Evolutionary conservation across 768 basidiomycete species (phyloP).

Genomic region (Cytidiella melzeri): DNA sequence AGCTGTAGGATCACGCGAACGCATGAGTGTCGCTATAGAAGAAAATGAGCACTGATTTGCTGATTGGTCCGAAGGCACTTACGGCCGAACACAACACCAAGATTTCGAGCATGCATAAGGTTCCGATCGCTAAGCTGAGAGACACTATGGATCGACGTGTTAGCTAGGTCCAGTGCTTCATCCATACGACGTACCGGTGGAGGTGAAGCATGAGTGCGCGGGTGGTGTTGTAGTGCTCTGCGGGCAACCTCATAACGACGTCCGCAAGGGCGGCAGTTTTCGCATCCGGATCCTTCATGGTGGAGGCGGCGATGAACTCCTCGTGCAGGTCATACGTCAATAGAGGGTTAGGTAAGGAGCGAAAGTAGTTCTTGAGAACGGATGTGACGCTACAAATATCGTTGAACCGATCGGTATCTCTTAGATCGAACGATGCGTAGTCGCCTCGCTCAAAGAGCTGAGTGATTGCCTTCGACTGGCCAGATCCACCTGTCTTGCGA

Average conservation of each 20-base stretch:
- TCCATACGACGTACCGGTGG: constrained; percentile 50
- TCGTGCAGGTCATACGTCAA: constrained; percentile 90
- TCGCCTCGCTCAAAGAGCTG: constrained; percentile 93
- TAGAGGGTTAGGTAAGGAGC: constrained; percentile 84
- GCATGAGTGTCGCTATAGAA: constrained; percentile 81
- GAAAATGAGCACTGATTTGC: constrained; percentile 1
- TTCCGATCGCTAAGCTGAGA: constrained; percentile 66
- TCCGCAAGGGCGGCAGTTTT: constrained; percentile 60
- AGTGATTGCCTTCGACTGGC: constrained; percentile 89
- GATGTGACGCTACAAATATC: constrained; percentile 97
- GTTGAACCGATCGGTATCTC: constrained; percentile 86
- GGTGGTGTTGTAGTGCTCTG: constrained; percentile 84
- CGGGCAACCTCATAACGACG: constrained; percentile 71
- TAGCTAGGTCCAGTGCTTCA: not conserved
- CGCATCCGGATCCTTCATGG: constrained; percentile 53
- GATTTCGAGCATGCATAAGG: constrained; percentile 90
- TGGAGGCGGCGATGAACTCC: constrained; percentile 74
- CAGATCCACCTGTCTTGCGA: constrained; percentile 91
- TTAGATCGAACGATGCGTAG: constrained; percentile 82
- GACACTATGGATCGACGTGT: constrained; percentile 33
- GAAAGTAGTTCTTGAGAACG: constrained; percentile 94
- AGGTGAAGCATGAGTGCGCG: constrained; percentile 82
- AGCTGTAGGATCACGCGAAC: constrained; percentile 75
- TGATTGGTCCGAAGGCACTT: constrained; percentile 31
- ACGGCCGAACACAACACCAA: constrained; percentile 99